These are phyloP conservation scores for Aphanomyces invadans DNA, from an alignment of 352 stramenopile genomes.

Conservation along the genomic window DNA sequence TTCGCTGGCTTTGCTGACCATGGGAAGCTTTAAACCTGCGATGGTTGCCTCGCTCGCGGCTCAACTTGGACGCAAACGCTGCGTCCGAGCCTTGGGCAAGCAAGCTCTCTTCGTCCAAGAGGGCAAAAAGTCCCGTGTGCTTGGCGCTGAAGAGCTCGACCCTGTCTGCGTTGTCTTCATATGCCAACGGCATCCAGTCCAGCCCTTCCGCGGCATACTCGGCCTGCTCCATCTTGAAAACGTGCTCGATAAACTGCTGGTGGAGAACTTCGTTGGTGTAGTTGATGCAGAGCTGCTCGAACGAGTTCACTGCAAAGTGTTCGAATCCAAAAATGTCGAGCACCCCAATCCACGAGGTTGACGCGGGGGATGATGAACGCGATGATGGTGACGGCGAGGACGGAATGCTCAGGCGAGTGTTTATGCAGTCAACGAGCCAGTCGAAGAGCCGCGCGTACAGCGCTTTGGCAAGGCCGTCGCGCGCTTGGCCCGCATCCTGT, in stretches of 20 bases:
- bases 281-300: conserved; percentile 88
- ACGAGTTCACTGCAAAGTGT: conserved; percentile 86
- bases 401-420: conserved; percentile 65
- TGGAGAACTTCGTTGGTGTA: conserved; percentile 86
- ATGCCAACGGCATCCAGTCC: conserved; percentile 79
- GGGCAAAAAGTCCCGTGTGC: conserved; percentile 69
- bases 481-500: conserved; percentile 73
- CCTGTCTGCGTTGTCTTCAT: conserved; percentile 82
- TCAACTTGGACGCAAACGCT: conserved; percentile 76
- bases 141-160: conserved; percentile 87
- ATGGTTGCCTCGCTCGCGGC: conserved; percentile 54
- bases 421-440: conserved; percentile 85
- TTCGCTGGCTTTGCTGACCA: conserved; percentile 58
- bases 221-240: conserved; percentile 81
- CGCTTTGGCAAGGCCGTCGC: conserved; percentile 74
- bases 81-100: conserved; percentile 80
- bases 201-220: conserved; percentile 80
- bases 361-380: conserved; percentile 48
- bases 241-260: conserved; percentile 84
- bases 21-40: conserved; percentile 59
- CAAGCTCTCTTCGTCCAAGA: conserved; percentile 85
- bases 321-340: conserved; percentile 92
- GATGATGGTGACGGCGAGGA: too few species aligned
- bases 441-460: conserved; percentile 87
- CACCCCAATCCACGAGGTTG: conserved; percentile 71